Conservation (phyloP, 2,329 filamentous ascomycete species). For the Dactylellina sp. region DNA sequence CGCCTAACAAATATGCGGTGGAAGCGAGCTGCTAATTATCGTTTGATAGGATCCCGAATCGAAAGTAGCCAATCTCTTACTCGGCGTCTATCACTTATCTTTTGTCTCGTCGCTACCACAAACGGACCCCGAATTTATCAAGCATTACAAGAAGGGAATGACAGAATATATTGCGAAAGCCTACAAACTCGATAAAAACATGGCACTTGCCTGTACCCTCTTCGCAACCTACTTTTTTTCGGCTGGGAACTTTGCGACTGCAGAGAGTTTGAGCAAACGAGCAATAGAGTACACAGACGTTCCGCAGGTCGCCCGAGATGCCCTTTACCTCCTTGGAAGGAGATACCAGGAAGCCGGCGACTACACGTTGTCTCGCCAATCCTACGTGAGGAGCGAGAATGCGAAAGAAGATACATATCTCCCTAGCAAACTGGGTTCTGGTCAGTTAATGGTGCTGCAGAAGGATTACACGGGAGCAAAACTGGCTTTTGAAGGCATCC, state of each 20-base stretch:
- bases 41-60: conserved; percentile 74
- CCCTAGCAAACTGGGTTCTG: conserved; percentile 92
- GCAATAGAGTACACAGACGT: conserved; percentile 96
- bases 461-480: conserved; percentile 81
- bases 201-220: conserved; percentile 87
- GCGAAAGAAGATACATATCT: conserved; percentile 90
- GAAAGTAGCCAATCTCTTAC: conserved; percentile 88
- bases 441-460: conserved; percentile 74
- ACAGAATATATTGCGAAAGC: conserved; percentile 92
- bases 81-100: conserved; percentile 90
- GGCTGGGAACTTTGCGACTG: conserved; percentile 81
- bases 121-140: conserved; percentile 84
- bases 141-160: conserved; percentile 91
- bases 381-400: conserved; percentile 89
- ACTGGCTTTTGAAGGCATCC: conserved; percentile 91
- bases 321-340: conserved; percentile 92
- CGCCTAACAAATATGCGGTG: not conserved
- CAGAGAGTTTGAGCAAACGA: conserved; percentile 87
- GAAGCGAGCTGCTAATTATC: not conserved
- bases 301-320: conserved; percentile 95
- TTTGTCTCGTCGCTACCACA: conserved; percentile 84
- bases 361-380: conserved; percentile 79
- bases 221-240: conserved; percentile 92
- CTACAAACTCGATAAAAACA: conserved; percentile 91
- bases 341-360: conserved; percentile 90